These are phyloP conservation scores for Neurospora sp. DNA, from an alignment of 495 filamentous ascomycete species.

Conservation along the genomic window DNA sequence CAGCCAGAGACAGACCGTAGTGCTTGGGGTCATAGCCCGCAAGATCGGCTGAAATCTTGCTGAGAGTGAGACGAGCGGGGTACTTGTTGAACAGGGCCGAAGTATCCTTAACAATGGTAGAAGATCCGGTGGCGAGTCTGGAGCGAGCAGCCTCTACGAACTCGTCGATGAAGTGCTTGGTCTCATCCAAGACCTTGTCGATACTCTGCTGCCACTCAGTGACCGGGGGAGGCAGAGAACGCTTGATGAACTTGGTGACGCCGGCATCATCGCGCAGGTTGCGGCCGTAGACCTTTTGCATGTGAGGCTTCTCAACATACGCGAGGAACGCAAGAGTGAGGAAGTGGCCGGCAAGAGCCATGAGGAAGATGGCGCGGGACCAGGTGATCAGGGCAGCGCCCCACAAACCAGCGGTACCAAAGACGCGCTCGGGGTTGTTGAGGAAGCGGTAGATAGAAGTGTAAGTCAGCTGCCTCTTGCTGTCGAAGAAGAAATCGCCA, in stretches of 20 bases:
- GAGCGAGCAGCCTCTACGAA: conserved; percentile 80
- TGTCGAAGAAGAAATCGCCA: conserved; percentile 94
- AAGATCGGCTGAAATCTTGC: conserved; percentile 67
- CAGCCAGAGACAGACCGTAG: conserved; percentile 68
- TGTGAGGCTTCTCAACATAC: conserved; percentile 90
- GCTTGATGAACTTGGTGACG: conserved; percentile 78
- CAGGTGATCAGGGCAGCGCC: conserved; percentile 87
- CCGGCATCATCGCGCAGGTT: conserved; percentile 79
- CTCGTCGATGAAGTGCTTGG: conserved; percentile 81
- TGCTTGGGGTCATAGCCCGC: conserved; percentile 76
- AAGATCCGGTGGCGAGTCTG: conserved; percentile 77
- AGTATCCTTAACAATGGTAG: conserved; percentile 79
- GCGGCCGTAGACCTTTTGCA: conserved; percentile 93
- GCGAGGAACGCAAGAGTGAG: conserved; percentile 82
- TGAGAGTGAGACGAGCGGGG: conserved; percentile 79
- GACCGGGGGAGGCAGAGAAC: conserved; percentile 73
- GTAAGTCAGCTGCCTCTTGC: conserved; percentile 79
- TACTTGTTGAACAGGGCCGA: conserved; percentile 81
- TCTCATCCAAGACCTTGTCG: conserved; percentile 76
- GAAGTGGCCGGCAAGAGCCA: conserved; percentile 78
- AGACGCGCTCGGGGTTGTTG: conserved; percentile 91
- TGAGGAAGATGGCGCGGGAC: conserved; percentile 69
- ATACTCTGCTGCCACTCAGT: conserved; percentile 67
- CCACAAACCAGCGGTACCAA: conserved; percentile 94
- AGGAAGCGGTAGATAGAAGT: conserved; percentile 95